Percentiles rank a stretch among this genome's conserved stretches.
phyloP scores from a whole-genome alignment of 805 yeast species.

The Lachancea nothofagi region DNA sequence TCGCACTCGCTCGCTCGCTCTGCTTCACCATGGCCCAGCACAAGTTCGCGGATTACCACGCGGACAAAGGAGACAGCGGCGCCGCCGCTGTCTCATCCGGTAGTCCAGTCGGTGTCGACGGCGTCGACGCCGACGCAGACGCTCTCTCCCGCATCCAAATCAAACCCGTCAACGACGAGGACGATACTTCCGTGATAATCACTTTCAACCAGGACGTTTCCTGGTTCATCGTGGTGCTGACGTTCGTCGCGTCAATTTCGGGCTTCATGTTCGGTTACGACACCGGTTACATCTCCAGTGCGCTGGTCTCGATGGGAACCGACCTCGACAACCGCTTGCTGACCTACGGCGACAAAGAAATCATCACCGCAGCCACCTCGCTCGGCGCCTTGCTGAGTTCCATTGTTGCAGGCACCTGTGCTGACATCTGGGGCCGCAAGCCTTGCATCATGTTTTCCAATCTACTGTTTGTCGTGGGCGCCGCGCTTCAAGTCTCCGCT shows the following conservation, averaged over 20 bases:
- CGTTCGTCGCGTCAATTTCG: constrained; percentile 78
- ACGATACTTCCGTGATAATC: constrained; percentile 42
- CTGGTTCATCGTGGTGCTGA: constrained; percentile 57
- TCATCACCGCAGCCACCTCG: constrained; percentile 91
- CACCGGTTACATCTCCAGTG: constrained; percentile 94
- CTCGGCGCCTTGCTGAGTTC: constrained; percentile 86
- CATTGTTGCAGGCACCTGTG: constrained; percentile 69
- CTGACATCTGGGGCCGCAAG: constrained; percentile 81
- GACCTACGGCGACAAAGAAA: constrained; percentile 75
- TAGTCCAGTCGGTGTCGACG: not conserved
- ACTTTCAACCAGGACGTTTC: constrained; percentile 53
- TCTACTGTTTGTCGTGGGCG: constrained; percentile 75
- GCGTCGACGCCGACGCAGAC: not conserved
- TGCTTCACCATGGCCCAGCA: constrained; percentile 3
- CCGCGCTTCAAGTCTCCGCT: constrained; percentile 77
- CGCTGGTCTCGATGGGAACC: constrained; percentile 76
- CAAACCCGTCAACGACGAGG: constrained; percentile 43
- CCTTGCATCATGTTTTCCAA: constrained; percentile 80
- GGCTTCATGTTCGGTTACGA: constrained; percentile 98
- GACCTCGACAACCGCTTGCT: constrained; percentile 59
- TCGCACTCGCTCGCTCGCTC: not conserved
- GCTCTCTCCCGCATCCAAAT: constrained; percentile 19
- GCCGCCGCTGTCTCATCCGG: not conserved
- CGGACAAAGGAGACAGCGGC: constrained; percentile 2
- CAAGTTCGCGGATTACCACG: constrained; percentile 1